Percentiles rank a stretch among this genome's conserved stretches.
Evolutionary conservation across 1,284 basidiomycete species (phyloP).

Genomic region (Caloboletus firmus): DNA sequence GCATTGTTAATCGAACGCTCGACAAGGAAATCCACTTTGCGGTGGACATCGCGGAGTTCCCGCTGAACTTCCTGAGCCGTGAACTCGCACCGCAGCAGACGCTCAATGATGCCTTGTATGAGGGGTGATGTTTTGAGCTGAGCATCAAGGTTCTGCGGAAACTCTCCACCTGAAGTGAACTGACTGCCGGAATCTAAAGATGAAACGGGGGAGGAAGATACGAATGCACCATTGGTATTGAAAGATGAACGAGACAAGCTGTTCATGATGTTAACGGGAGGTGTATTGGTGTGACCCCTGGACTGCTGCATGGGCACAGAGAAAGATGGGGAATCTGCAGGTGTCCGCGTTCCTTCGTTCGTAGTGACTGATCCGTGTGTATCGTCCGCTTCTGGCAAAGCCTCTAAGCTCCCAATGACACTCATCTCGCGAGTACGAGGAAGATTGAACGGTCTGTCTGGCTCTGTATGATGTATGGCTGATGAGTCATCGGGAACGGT

Average conservation of each 20-base stretch:
- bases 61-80: constrained; percentile 71
- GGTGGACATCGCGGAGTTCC: constrained; percentile 70
- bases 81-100: constrained; percentile 70
- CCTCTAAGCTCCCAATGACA: constrained; percentile 51
- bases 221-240: constrained; percentile 46
- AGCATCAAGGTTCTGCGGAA: constrained; percentile 55
- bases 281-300: constrained; percentile 27
- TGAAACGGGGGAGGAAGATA: constrained; percentile 72
- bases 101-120: constrained; percentile 74
- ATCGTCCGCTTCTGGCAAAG: constrained; percentile 57
- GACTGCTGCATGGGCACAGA: constrained; percentile 32
- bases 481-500: constrained; percentile 46
- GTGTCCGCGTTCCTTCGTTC: constrained; percentile 31
- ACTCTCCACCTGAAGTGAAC: constrained; percentile 48
- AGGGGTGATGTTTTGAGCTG: constrained; percentile 73
- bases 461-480: constrained; percentile 47
- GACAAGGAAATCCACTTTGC: constrained; percentile 74
- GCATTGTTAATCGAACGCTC: constrained; percentile 54
- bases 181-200: constrained; percentile 73
- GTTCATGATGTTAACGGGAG: constrained; percentile 30
- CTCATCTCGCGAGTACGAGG: constrained; percentile 51
- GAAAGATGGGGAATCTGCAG: constrained; percentile 38
- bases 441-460: constrained; percentile 43
- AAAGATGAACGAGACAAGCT: constrained; percentile 35
- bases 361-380: constrained; percentile 27